phyloP scores from a whole-genome alignment of 306 rosid genomes.

The Cicer yamashitae region DNA sequence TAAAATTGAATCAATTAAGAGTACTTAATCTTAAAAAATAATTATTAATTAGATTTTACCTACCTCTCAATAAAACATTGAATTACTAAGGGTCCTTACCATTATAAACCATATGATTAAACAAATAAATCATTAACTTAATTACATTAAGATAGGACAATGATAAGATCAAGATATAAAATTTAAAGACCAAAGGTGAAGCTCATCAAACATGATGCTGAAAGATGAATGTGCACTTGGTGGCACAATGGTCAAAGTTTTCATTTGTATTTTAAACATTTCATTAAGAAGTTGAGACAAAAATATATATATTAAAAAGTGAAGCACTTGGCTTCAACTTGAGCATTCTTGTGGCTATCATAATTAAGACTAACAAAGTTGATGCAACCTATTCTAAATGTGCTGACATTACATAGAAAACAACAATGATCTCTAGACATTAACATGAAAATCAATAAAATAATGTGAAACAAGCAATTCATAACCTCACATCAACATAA shows the following conservation, averaged over 20 bases:
- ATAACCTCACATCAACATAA: not conserved
- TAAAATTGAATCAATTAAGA: too few relatives aligned
- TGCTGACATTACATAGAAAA: not conserved
- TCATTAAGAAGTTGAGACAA: not conserved
- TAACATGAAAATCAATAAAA: constrained; percentile 9
- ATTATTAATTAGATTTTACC: too few relatives aligned
- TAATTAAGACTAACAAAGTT: not conserved
- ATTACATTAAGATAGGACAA: not conserved
- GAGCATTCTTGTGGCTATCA: not conserved
- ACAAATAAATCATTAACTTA: too few relatives aligned
- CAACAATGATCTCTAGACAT: constrained; percentile 36
- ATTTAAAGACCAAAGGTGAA: not conserved
- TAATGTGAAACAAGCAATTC: constrained; percentile 3
- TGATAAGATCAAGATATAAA: not conserved
- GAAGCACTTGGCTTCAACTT: not conserved
- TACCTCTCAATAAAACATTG: too few relatives aligned
- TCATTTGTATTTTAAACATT: not conserved
- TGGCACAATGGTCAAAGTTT: not conserved
- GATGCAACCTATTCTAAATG: constrained; percentile 1
- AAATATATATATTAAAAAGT: not conserved
- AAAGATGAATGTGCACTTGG: not conserved
- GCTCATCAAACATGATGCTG: not conserved
- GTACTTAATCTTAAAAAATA: too few relatives aligned
- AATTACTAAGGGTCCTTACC: too few relatives aligned
- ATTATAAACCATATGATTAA: too few relatives aligned